Evolutionary conservation across 1,284 basidiomycete species (phyloP).

Genomic region (Puccinia polysora): DNA sequence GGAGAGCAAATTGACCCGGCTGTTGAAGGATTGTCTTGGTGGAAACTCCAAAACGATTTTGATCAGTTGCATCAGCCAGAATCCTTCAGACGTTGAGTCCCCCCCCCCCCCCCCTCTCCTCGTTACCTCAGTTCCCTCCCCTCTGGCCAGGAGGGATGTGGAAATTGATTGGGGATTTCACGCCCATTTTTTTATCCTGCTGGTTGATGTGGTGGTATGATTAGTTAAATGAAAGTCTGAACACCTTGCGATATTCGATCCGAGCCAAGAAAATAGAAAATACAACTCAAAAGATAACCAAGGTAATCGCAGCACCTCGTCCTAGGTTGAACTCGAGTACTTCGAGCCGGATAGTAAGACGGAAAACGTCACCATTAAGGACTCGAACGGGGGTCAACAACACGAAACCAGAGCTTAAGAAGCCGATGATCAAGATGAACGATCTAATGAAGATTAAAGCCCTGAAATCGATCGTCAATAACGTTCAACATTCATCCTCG

Average conservation of each 20-base stretch:
- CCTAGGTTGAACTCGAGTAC: neutral
- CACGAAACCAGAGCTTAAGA: slow-evolving; percentile 3
- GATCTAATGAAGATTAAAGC: slow-evolving; percentile 7
- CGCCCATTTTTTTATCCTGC: neutral
- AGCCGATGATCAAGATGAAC: slow-evolving; percentile 28
- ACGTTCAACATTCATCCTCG: too few relatives aligned
- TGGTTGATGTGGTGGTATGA: neutral
- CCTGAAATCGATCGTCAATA: slow-evolving; percentile 2
- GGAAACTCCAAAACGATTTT: slow-evolving; percentile 37
- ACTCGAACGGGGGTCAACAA: neutral
- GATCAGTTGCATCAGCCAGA: slow-evolving; percentile 33
- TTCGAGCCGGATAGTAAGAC: neutral
- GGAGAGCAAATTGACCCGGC: slow-evolving; percentile 32
- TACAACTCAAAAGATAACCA: slow-evolving; percentile 8
- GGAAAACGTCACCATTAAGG: neutral
- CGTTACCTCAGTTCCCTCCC: too few relatives aligned
- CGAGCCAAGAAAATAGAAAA: slow-evolving; percentile 31
- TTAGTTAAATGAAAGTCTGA: slow-evolving; percentile 35
- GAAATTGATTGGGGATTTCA: too few relatives aligned
- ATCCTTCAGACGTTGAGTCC: slow-evolving; percentile 10
- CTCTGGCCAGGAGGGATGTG: too few relatives aligned
- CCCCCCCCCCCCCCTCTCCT: too few relatives aligned
- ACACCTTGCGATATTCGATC: slow-evolving; percentile 28
- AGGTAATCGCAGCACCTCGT: neutral
- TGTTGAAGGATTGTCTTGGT: slow-evolving; percentile 34